These are phyloP conservation scores for Penstemon barbatus DNA, from an alignment of 257 asterid genomes.

Conservation along the genomic window DNA sequence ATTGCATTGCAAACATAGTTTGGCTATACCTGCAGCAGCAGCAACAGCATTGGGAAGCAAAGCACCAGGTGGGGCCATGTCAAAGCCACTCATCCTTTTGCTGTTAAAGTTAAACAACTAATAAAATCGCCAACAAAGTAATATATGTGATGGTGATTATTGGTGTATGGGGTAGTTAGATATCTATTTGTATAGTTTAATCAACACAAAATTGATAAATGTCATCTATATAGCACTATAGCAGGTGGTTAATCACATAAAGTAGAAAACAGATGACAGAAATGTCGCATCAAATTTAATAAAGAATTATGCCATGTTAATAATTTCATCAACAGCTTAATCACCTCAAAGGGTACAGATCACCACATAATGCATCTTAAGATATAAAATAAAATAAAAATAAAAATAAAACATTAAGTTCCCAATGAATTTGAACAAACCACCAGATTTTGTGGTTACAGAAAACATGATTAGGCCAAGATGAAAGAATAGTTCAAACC, in stretches of 20 bases:
- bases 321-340: neutral
- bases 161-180: conserved; percentile 11
- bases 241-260: neutral
- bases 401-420: neutral
- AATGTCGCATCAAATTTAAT: neutral
- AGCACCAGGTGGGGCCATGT: conserved; percentile 92
- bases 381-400: no score
- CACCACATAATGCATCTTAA: no score
- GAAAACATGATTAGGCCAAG: neutral
- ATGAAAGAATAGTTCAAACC: no score
- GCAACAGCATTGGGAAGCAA: conserved; percentile 60
- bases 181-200: neutral
- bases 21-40: conserved; percentile 58
- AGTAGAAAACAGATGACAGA: neutral
- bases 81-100: conserved; percentile 96
- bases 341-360: neutral
- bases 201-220: conserved; percentile 16
- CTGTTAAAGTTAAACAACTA: conserved; percentile 53
- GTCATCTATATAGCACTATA: conserved; percentile 1
- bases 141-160: conserved; percentile 28
- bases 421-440: neutral
- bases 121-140: conserved; percentile 26
- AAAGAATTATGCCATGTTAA: neutral
- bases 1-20: conserved; percentile 23
- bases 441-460: neutral